These are phyloP conservation scores for Wickerhamiella cacticola DNA, from an alignment of 805 yeast species.

Conservation along the genomic window DNA sequence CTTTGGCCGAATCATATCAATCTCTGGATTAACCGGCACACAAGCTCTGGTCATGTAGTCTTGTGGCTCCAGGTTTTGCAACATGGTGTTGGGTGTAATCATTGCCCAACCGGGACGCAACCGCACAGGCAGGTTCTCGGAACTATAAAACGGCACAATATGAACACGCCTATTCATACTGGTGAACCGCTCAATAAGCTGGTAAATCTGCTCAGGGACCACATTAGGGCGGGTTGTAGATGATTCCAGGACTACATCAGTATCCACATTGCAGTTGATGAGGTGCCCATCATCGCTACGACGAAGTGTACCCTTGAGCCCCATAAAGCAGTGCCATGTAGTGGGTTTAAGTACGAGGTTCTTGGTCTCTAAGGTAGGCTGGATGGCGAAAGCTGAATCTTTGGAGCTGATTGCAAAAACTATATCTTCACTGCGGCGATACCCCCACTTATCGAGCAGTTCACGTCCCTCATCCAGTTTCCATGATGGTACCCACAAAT, in stretches of 20 bases:
- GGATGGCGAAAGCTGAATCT: constrained; percentile 54
- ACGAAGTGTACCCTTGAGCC: constrained; percentile 87
- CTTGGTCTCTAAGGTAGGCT: constrained; percentile 29
- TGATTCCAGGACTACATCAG: constrained; percentile 68
- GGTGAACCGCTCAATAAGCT: constrained; percentile 79
- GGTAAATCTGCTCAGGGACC: constrained; percentile 66
- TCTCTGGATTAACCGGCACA: constrained; percentile 58
- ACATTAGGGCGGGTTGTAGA: constrained; percentile 25
- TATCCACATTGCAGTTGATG: constrained; percentile 85
- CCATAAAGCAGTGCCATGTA: constrained; percentile 97
- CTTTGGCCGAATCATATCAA: constrained; percentile 72
- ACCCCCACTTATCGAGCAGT: constrained; percentile 43
- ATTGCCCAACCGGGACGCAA: constrained; percentile 86
- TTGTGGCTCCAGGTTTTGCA: constrained; percentile 52
- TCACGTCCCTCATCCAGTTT: constrained; percentile 48
- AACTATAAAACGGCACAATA: constrained; percentile 59
- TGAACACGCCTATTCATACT: constrained; percentile 73
- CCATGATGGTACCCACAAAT: constrained; percentile 76
- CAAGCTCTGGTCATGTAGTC: constrained; percentile 30
- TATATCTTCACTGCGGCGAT: constrained; percentile 80
- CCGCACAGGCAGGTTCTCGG: constrained; percentile 45
- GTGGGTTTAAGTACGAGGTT: constrained; percentile 42
- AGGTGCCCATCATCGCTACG: constrained; percentile 72
- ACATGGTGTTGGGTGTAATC: constrained; percentile 67
- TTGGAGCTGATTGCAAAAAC: constrained; percentile 65